Conservation (phyloP, 2,329 filamentous ascomycete species). For the Emergomyces africanus region DNA sequence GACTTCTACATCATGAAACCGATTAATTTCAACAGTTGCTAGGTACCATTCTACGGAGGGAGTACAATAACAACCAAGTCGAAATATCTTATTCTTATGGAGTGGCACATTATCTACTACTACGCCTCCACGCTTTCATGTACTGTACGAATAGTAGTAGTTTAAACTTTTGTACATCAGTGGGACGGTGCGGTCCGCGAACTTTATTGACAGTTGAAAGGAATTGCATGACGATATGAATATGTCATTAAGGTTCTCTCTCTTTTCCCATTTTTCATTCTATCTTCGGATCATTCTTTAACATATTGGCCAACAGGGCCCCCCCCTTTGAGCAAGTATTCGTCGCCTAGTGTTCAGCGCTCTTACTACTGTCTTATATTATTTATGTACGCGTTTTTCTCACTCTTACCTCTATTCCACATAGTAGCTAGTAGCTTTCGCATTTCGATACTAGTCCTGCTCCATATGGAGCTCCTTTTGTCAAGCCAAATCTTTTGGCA, state of each 20-base stretch:
- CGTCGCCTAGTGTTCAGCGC: neutral
- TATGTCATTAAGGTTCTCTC: neutral
- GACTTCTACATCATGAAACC: neutral
- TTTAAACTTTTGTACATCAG: too few relatives aligned
- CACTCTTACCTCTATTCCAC: neutral
- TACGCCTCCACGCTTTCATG: too few relatives aligned
- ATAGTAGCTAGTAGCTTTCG: too few relatives aligned
- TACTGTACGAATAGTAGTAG: neutral
- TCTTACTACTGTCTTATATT: neutral
- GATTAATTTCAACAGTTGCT: neutral
- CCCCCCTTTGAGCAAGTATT: neutral
- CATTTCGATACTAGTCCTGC: neutral
- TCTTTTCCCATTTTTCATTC: neutral
- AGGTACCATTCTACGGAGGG: too few relatives aligned
- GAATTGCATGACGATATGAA: neutral
- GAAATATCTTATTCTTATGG: neutral
- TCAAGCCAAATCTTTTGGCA: neutral
- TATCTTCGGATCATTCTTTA: neutral
- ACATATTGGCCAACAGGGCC: too few relatives aligned
- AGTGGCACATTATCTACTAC: neutral
- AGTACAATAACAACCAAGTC: neutral
- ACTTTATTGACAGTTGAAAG: neutral
- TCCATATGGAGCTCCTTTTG: neutral
- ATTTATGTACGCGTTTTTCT: neutral
- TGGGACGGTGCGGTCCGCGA: neutral